A percentile compares a stretch with the other conserved stretches of the same genome.
Evolutionary conservation across 208 protist genomes (phyloP).

Genomic region (Trypanosoma avium): DNA sequence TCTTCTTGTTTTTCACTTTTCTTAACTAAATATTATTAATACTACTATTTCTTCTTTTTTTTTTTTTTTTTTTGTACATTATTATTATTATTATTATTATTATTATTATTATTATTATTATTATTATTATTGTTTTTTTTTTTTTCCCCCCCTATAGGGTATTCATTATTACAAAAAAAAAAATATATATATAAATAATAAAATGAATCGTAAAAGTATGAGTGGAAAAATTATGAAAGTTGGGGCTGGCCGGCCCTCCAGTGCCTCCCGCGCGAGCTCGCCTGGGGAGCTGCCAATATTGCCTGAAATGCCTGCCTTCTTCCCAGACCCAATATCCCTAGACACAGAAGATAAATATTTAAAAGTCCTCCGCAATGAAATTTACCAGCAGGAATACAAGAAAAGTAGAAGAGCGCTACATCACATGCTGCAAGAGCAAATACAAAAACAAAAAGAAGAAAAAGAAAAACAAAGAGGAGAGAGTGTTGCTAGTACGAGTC

Average conservation of each 20-base stretch:
- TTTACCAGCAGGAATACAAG: slow-evolving; percentile 34
- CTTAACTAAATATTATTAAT: neutral
- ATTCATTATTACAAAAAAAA: too few relatives aligned
- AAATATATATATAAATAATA: slow-evolving; percentile 7
- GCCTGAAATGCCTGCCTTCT: slow-evolving; percentile 42
- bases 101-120: too few relatives aligned
- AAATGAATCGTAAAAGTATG: slow-evolving; percentile 1
- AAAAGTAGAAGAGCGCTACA: slow-evolving; percentile 19
- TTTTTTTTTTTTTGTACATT: neutral
- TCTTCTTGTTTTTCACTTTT: slow-evolving; percentile 10
- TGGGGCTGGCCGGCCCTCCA: neutral
- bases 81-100: neutral
- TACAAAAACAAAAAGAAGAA: neutral
- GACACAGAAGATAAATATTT: slow-evolving; percentile 24
- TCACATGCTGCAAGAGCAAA: neutral
- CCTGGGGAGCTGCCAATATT: slow-evolving; percentile 24
- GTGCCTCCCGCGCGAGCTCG: neutral
- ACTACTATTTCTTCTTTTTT: neutral
- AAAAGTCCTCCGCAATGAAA: slow-evolving; percentile 21
- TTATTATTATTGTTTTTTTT: too few relatives aligned
- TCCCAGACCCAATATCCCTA: slow-evolving; percentile 29
- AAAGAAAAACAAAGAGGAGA: neutral
- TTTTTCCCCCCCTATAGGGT: too few relatives aligned
- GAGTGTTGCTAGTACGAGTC: too few relatives aligned
- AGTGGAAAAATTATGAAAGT: neutral